phyloP scores from a whole-genome alignment of 2,329 filamentous ascomycete genomes.

The Scedosporium dehoogii region DNA sequence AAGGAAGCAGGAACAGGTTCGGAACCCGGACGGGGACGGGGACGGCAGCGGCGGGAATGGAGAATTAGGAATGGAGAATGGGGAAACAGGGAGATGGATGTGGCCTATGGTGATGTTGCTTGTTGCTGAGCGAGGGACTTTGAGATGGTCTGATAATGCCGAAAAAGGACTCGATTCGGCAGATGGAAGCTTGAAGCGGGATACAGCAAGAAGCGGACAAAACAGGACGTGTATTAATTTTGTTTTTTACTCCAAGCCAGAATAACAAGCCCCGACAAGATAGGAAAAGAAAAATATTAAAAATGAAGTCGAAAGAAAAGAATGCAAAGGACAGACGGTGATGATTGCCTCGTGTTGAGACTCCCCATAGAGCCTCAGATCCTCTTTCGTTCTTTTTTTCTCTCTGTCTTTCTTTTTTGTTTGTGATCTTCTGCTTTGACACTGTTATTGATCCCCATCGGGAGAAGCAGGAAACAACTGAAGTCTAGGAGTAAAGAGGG shows the following conservation, averaged over 20 bases:
- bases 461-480: neutral
- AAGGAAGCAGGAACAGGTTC: neutral
- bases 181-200: neutral
- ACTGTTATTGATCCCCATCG: neutral
- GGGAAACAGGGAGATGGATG: neutral
- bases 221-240: neutral
- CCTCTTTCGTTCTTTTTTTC: neutral
- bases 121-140: neutral
- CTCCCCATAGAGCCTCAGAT: neutral
- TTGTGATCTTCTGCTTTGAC: neutral
- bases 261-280: neutral
- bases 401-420: neutral
- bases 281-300: neutral
- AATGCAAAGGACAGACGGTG: neutral
- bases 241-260: neutral
- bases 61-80: neutral
- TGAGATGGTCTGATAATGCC: too few species aligned
- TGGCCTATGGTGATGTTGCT: neutral
- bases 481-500: neutral
- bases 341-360: too few species aligned
- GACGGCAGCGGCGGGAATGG: neutral
- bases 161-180: neutral
- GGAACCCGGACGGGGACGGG: neutral
- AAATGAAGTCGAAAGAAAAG: neutral
- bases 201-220: neutral